Conservation (phyloP, 495 filamentous ascomycete species). For the Aspergillus coremiiformis region DNA sequence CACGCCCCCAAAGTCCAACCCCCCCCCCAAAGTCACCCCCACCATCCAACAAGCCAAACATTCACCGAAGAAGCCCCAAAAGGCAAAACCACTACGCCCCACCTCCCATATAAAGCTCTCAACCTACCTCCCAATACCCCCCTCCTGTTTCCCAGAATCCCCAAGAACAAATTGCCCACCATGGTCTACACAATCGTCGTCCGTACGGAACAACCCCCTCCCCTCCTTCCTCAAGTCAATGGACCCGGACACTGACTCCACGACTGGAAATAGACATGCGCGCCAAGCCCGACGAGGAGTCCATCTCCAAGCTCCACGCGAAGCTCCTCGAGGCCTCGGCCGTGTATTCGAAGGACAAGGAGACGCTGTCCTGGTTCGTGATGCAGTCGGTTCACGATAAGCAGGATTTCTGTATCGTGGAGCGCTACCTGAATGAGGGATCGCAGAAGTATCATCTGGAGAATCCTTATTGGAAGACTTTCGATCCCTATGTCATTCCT, state of each 20-base stretch:
- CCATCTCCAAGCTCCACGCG: conserved; percentile 54
- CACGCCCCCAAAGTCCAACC: neutral
- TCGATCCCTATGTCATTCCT: conserved; percentile 58
- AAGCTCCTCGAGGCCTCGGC: conserved; percentile 61
- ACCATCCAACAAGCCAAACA: neutral
- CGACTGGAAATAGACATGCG: conserved; percentile 40
- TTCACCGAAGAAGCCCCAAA: neutral
- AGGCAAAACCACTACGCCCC: neutral
- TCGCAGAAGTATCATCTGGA: conserved; percentile 55
- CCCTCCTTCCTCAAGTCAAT: neutral
- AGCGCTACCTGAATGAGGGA: conserved; percentile 53
- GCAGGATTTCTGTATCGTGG: conserved; percentile 62
- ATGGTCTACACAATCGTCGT: conserved; percentile 55
- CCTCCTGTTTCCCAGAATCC: too few species aligned
- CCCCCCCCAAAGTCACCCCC: neutral
- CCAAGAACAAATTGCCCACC: too few species aligned
- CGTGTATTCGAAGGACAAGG: conserved; percentile 58
- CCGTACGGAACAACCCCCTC: conserved; percentile 20
- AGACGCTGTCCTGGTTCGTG: conserved; percentile 60
- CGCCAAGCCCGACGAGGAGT: conserved; percentile 52
- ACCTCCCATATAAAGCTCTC: neutral
- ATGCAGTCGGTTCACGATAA: conserved; percentile 59
- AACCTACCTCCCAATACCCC: neutral
- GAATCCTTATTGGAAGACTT: conserved; percentile 66
- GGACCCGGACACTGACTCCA: neutral